phyloP scores from a whole-genome alignment of 2,329 filamentous ascomycete genomes.

The Diplodia sapinea region DNA sequence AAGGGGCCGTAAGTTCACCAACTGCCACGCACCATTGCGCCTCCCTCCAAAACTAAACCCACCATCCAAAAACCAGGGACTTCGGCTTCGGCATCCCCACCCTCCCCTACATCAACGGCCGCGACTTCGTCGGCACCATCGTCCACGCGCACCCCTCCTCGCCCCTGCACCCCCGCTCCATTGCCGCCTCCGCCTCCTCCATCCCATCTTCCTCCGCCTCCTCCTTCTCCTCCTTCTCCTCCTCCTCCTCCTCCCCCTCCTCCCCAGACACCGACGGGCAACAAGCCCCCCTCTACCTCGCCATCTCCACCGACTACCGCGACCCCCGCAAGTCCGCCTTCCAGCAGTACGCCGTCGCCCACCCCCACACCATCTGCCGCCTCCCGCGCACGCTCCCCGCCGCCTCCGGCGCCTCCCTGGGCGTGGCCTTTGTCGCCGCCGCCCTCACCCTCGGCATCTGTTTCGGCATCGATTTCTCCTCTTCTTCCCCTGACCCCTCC shows the following conservation, averaged over 20 bases:
- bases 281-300: slow-evolving; percentile 51
- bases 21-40: no score
- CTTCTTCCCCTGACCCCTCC: slow-evolving; percentile 33
- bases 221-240: no score
- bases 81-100: slow-evolving; percentile 72
- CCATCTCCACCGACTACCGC: slow-evolving; percentile 76
- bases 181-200: slow-evolving; percentile 33
- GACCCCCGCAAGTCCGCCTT: slow-evolving; percentile 74
- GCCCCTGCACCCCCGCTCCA: slow-evolving; percentile 32
- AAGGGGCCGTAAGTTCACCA: slow-evolving; percentile 66
- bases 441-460: slow-evolving; percentile 47
- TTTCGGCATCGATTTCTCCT: slow-evolving; percentile 68
- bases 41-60: background rate
- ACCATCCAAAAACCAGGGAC: slow-evolving; percentile 48
- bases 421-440: background rate
- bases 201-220: slow-evolving; percentile 32
- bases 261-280: background rate
- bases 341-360: slow-evolving; percentile 71
- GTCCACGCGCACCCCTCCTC: slow-evolving; percentile 52
- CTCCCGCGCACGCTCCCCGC: slow-evolving; percentile 53
- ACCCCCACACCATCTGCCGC: slow-evolving; percentile 68
- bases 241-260: background rate
- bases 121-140: slow-evolving; percentile 71
- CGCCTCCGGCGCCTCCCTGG: background rate
- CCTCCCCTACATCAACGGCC: slow-evolving; percentile 71